A percentile compares a stretch with the other conserved stretches of the same genome.
phyloP scores from a whole-genome alignment of 495 filamentous ascomycete genomes.

The Delitschia confertaspora region DNA sequence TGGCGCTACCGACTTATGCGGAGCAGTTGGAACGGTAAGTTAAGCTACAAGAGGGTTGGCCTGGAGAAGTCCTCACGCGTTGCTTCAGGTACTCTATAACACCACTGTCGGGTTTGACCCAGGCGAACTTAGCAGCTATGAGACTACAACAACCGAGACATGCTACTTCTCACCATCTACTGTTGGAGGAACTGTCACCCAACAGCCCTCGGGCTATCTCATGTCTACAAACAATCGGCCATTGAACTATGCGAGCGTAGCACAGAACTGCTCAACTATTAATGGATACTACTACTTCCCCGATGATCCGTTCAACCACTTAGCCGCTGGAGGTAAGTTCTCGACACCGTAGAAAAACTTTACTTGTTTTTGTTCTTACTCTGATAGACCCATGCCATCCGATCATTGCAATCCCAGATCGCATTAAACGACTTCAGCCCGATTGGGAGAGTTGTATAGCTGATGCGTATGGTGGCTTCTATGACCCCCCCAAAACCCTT shows the following conservation, averaged over 20 bases:
- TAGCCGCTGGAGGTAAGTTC: not conserved
- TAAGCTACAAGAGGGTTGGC: not conserved
- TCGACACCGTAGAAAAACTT: not conserved
- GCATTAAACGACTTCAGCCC: conserved; percentile 6
- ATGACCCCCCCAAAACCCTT: conserved; percentile 17
- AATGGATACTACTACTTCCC: conserved; percentile 12
- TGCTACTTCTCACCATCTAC: not conserved
- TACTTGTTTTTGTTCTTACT: not conserved
- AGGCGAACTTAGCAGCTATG: conserved; percentile 7
- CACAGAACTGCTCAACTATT: conserved; percentile 16
- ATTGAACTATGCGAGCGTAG: conserved; percentile 9
- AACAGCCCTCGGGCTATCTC: too few species aligned
- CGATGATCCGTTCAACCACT: not conserved
- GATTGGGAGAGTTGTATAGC: conserved; percentile 4
- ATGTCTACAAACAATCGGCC: too few species aligned
- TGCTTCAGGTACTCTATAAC: conserved; percentile 2
- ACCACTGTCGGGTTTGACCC: conserved; percentile 14
- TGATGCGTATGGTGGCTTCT: conserved; percentile 15
- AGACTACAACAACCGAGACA: not conserved
- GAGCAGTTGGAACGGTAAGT: conserved; percentile 4
- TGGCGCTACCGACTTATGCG: conserved; percentile 7
- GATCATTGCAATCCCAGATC: conserved; percentile 9
- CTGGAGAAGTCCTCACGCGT: not conserved
- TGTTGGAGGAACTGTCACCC: not conserved
- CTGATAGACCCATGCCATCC: conserved; percentile 18